Base-by-base conservation (phyloP, 345 rosid genomes). In the Cardiospermum halicacabum region DNA sequence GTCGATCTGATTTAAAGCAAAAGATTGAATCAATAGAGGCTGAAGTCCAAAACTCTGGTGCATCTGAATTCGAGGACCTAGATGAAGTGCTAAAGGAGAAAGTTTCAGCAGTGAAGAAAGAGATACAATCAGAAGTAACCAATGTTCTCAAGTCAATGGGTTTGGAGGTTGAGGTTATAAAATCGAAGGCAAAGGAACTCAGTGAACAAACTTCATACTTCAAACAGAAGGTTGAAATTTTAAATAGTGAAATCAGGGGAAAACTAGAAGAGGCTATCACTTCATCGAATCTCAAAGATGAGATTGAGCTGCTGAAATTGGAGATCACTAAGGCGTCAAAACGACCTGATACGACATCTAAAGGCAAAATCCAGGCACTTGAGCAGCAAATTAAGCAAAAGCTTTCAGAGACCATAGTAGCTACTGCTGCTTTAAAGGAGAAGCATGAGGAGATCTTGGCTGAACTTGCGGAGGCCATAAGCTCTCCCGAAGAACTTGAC, bases 11-110 rank as follows among this genome's bases (percentile, higher is more conserved):
- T 60, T 71, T 85, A 16, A 83, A 76, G 80, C 86, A 88, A 59
- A 88, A 82, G 71, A 56, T 89, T 21, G 91, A 92, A 63, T 80
- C 82, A 24, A 5, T 92, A 50, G 69, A 80, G 77, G 89, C 80
- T 25, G 84, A 82, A 75, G 61, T 85, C 16, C 72, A 73, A 25
- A 70, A 50, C 66, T 71, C 81, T 5, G 86, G 86, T 5, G 87
- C 72, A 37, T 84, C 89, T n/a, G 73, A 73, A 64, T 72, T 78
- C 26, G 84, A 65, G 11, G 92, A 84, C 64, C 67, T 82, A 37
- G 82, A 84, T 47, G 78, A 77, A 73, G 84, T 53, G 26, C 77
- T 82, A 70, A 87, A 71, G 77, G 88, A 81, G 60, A 86, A 69
- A 34, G 72, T 88, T 72, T 13, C 75, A 51, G 70, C 58, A 67